These are phyloP conservation scores for Ciborinia camelliae DNA, from an alignment of 2,329 filamentous ascomycete species.

Conservation along the genomic window DNA sequence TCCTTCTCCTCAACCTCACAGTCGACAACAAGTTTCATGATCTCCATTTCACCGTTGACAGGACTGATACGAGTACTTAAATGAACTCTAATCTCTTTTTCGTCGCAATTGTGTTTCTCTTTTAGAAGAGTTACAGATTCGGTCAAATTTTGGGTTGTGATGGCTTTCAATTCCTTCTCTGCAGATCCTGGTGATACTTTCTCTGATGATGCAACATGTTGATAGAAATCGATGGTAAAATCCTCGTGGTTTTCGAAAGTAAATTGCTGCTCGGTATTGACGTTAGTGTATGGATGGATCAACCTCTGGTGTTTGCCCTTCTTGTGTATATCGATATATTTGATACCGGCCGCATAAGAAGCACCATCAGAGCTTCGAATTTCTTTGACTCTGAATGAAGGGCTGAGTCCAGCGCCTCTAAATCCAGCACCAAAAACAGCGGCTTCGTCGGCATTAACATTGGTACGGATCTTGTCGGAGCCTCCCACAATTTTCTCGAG, in stretches of 20 bases:
- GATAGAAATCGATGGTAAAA: conserved; percentile 75
- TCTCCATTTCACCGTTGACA: conserved; percentile 75
- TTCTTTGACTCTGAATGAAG: conserved; percentile 96
- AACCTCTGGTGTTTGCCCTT: conserved; percentile 77
- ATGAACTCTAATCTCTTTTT: conserved; percentile 75
- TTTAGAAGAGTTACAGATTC: conserved; percentile 74
- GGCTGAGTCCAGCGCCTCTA: conserved; percentile 86
- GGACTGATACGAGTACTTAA: conserved; percentile 70
- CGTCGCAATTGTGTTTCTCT: conserved; percentile 68
- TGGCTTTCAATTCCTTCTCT: conserved; percentile 60
- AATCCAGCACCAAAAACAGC: conserved; percentile 96
- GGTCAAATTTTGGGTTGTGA: conserved; percentile 83
- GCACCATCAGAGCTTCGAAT: conserved; percentile 79
- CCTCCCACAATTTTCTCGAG: conserved; percentile 73
- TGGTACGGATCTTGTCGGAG: conserved; percentile 78
- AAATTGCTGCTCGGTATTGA: conserved; percentile 78
- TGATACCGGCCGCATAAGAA: conserved; percentile 69
- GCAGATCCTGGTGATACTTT: conserved; percentile 42
- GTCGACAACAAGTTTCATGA: conserved; percentile 72
- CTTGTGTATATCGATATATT: conserved; percentile 65
- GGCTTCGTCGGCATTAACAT: conserved; percentile 95
- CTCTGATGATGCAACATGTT: conserved; percentile 56
- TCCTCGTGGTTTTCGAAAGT: conserved; percentile 80
- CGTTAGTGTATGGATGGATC: conserved; percentile 72
- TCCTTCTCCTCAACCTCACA: conserved; percentile 82